phyloP scores from a whole-genome alignment of 257 asterid genomes.

The Solanum dulcamara region DNA sequence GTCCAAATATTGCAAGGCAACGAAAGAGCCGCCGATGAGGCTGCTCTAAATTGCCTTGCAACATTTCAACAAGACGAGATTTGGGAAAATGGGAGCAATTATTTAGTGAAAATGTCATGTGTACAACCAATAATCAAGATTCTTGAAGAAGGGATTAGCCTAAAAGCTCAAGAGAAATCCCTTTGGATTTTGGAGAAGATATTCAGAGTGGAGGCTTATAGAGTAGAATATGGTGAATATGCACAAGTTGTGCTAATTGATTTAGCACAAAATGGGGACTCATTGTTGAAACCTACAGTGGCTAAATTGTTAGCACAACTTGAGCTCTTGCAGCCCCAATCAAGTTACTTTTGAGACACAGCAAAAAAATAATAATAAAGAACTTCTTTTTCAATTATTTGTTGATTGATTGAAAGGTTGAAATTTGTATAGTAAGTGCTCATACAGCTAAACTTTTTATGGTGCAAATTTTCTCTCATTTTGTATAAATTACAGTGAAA shows the following conservation, averaged over 20 bases:
- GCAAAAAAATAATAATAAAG: neutral
- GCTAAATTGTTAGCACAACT: conserved; percentile 79
- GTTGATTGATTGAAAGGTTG: neutral
- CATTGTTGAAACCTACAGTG: conserved; percentile 43
- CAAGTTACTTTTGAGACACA: conserved; percentile 54
- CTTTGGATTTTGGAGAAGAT: conserved; percentile 69
- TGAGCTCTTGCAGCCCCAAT: conserved; percentile 60
- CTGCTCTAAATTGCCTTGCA: conserved; percentile 43
- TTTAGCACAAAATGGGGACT: conserved; percentile 63
- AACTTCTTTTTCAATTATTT: neutral
- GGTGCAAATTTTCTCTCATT: neutral
- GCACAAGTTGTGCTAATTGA: conserved; percentile 61
- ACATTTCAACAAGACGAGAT: conserved; percentile 57
- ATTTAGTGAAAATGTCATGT: conserved; percentile 34
- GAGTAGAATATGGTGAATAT: conserved; percentile 39
- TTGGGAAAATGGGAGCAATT: conserved; percentile 59
- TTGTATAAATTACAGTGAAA: neutral
- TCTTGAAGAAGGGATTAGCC: conserved; percentile 33
- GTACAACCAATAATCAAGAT: conserved; percentile 30
- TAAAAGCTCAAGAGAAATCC: conserved; percentile 46
- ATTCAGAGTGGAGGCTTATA: conserved; percentile 39
- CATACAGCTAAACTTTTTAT: neutral
- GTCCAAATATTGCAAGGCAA: conserved; percentile 34
- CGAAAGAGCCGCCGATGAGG: conserved; percentile 57
- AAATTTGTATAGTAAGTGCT: neutral